Conservation (phyloP, 441 rosid genomes). For the Euphorbia corollata region DNA sequence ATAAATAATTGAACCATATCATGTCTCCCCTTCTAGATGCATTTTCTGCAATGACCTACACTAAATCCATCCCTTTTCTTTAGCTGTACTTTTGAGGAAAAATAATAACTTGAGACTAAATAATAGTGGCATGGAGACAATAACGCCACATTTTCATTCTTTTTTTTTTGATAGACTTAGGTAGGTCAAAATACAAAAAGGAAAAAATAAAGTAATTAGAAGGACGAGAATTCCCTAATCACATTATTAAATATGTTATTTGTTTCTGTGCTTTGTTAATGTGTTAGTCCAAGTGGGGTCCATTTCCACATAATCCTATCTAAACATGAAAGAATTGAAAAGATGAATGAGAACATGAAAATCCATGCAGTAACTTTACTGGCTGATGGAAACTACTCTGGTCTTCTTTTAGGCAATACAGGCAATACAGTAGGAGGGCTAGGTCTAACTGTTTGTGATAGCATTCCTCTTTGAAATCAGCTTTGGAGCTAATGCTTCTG, state of each 20-base stretch:
- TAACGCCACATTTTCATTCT: neutral
- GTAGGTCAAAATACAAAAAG: neutral
- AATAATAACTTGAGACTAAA: neutral
- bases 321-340: no score
- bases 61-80: neutral
- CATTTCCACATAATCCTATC: neutral
- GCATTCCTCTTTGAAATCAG: neutral
- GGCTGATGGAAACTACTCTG: no score
- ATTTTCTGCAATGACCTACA: neutral
- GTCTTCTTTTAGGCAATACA: no score
- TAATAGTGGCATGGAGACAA: neutral
- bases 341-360: neutral
- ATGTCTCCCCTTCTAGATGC: constrained; percentile 15
- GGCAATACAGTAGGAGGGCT: neutral
- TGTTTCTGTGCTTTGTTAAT: neutral
- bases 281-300: neutral
- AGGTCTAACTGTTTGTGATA: neutral
- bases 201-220: no score
- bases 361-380: neutral
- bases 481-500: neutral
- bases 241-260: no score
- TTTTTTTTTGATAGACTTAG: neutral
- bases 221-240: no score
- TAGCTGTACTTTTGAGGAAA: no score
- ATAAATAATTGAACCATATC: neutral